These are phyloP conservation scores for Magnusiomyces sp. DNA, from an alignment of 1,139 yeast species.

Conservation along the genomic window DNA sequence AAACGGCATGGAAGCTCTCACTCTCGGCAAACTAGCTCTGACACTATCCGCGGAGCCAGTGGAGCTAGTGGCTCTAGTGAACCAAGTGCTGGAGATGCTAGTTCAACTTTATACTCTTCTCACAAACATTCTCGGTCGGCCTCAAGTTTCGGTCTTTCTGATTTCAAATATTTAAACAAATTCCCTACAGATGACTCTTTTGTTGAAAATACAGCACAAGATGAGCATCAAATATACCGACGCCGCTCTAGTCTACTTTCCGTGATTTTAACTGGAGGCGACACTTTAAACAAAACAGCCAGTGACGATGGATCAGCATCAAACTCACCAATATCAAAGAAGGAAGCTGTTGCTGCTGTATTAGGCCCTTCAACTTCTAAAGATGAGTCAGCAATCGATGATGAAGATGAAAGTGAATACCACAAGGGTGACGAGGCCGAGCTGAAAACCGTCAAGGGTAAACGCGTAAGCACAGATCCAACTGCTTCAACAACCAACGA, in stretches of 20 bases:
- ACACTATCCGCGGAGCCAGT: constrained; percentile 10
- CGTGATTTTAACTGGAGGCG: background rate
- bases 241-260: constrained; percentile 1
- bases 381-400: background rate
- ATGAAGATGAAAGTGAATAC: too few species aligned
- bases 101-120: background rate
- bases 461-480: constrained; percentile 19
- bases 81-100: constrained; percentile 1
- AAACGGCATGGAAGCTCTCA: constrained; percentile 9
- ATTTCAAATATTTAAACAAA: constrained; percentile 10
- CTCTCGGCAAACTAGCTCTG: constrained; percentile 11
- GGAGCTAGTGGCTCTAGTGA: background rate
- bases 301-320: too few species aligned
- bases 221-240: background rate
- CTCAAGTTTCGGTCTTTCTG: constrained; percentile 11
- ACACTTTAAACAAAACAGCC: too few species aligned
- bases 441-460: constrained; percentile 5
- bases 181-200: constrained; percentile 6
- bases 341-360: too few species aligned
- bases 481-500: constrained; percentile 1
- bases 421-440: constrained; percentile 4
- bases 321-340: too few species aligned
- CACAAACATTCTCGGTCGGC: constrained; percentile 10
- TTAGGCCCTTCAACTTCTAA: background rate
- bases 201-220: background rate